Evolutionary conservation across 345 rosid genomes (phyloP), one percentile per base, ranked within the genome.

Genomic region (Rhodomyrtus tomentosa): DNA sequence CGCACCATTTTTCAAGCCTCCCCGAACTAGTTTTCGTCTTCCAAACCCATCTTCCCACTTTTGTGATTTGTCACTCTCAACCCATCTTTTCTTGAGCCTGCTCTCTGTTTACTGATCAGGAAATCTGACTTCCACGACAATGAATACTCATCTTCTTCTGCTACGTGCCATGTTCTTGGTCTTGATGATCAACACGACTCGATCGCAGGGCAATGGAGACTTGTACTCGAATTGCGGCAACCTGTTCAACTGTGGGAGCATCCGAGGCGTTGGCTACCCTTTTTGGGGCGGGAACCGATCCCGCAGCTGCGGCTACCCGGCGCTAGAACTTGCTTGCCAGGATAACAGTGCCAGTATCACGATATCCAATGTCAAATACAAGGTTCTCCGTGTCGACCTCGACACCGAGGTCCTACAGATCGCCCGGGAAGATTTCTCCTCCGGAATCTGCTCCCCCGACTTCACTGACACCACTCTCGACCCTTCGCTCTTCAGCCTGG

Each of bases 231-330:
- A 11, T 82, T 89, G 92, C 87, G 81, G 83, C 58, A 38, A 12
- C 24, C 50, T 27, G 13, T 87, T 49, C 81, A 55, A 82, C 24
- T 90, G 92, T 32, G 86, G 91, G 42, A 68, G 27, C 84, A 54
- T 85, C 72, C 32, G 27, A 27, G n/a, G 9, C 54, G 22, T 89
- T 24, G 29, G 38, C 42, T 92, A 85, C 58, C 91, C 90, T 14
- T 92, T 92, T 85, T 89, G 86, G 90, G 90, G 88, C 29, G 50
- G 24, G 20, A 50, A 56, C 80, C 84, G 73, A 49, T 51, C 85
- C 36, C 45, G 18, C 12, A 81, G 83, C 51, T 90, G 91, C 6
- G 91, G 93, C 5, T 62, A 9, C 11, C 84, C 7, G 1, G 82
- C 45, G 2, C 90, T 88, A 21, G 20, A 81, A 50, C 82, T 90